These are phyloP conservation scores for Mucor velutinosus DNA, from an alignment of 371 early-diverging fungal species.

Conservation along the genomic window DNA sequence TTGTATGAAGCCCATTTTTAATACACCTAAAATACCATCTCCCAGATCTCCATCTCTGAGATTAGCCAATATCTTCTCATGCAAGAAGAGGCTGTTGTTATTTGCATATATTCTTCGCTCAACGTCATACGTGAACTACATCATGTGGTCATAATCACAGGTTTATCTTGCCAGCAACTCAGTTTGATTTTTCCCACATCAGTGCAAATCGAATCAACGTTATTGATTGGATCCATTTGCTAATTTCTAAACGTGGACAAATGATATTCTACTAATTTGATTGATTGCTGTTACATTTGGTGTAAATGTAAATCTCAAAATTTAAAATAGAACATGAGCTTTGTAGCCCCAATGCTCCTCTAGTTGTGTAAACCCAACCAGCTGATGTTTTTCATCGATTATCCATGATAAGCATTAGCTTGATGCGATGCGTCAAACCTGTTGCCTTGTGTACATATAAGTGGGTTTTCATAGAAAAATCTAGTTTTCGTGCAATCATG, in stretches of 20 bases:
- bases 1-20: too few species aligned
- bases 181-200: conserved; percentile 1
- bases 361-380: too few species aligned
- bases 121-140: not conserved
- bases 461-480: too few species aligned
- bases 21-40: too few species aligned
- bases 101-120: not conserved
- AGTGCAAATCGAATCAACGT: not conserved
- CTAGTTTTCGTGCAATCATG: too few species aligned
- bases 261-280: not conserved
- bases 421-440: too few species aligned
- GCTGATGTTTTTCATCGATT: too few species aligned
- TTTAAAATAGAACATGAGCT: too few species aligned
- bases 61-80: not conserved
- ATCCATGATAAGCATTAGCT: too few species aligned
- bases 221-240: not conserved
- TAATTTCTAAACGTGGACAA: conserved; percentile 9
- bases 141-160: not conserved
- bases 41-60: not conserved
- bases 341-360: too few species aligned
- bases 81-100: not conserved
- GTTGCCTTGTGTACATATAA: too few species aligned
- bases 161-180: not conserved
- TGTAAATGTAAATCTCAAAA: not conserved
- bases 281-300: not conserved